These are phyloP conservation scores for Skeletonema potamos DNA, from an alignment of 108 stramenopile genomes.

Conservation along the genomic window DNA sequence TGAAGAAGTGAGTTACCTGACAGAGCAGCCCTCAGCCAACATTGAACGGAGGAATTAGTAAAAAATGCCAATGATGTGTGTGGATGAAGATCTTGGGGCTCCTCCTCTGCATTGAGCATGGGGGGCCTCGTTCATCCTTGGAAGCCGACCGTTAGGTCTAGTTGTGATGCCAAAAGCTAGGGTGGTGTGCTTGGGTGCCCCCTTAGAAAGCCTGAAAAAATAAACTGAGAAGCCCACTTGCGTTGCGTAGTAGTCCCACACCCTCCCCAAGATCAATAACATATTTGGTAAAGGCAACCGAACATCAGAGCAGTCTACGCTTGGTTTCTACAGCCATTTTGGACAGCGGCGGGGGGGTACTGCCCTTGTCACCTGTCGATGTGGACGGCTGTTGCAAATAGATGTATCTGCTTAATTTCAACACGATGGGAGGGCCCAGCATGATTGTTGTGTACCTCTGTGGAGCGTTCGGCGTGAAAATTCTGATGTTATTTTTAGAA, in stretches of 20 bases:
- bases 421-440: not conserved
- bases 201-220: not conserved
- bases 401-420: not conserved
- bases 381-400: not conserved
- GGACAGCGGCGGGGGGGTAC: not conserved
- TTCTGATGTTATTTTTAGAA: not conserved
- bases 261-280: slow-evolving; percentile 1
- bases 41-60: slow-evolving; percentile 25
- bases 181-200: not conserved
- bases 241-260: not conserved
- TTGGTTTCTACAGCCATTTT: not conserved
- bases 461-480: not conserved
- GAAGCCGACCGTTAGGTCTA: not conserved
- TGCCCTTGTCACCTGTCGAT: not conserved
- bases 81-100: slow-evolving; percentile 3
- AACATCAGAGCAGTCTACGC: not conserved
- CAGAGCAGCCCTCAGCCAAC: not conserved
- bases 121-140: not conserved
- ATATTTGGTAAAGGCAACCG: not conserved
- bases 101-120: slow-evolving; percentile 10
- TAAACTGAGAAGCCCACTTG: not conserved
- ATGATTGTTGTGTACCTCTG: not conserved
- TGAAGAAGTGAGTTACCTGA: slow-evolving; percentile 80
- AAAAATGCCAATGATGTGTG: not conserved
- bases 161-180: not conserved